Evolutionary conservation across 176 grass and related monocot species (phyloP), one percentile per base, ranked within the genome.

Genomic region (Triticum timopheevii): DNA sequence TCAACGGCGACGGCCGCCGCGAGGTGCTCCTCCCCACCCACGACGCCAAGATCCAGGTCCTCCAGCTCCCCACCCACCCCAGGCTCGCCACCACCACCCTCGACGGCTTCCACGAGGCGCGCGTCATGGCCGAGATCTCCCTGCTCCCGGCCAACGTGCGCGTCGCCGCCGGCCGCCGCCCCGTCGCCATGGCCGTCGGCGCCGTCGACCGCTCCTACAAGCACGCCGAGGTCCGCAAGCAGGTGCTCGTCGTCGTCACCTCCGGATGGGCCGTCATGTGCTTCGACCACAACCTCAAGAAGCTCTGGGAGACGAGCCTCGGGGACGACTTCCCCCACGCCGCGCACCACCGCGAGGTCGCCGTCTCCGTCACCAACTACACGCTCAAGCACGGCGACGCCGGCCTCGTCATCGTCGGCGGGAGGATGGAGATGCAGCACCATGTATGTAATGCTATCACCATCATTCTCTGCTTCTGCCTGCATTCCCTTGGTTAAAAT

Each of bases 251-350:
- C 85, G 92, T 98, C 36, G 96, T 98, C 79, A 98, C 96, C 25
- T 98, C 93, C 5, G 93, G 96, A 1, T 98, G 96, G 96, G 89
- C 86, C 49, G 90, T 98, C 75, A 98, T 98, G 93, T 98, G 93
- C 85, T 98, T 98, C 79, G 93, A 98, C 79, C 96, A 98, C 91
- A 98, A 98, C 84, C 93, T 98, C 54, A 98, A 96, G 6, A 98
- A 96, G 76, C 88, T 98, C 6, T 98, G 96, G 96, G 96, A 98
- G 82, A 85, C 80, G 22, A 98, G 95, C 85, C 91, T 98, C 33
- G 93, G 95, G 88, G 92, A 92, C 59, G 86, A 94, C 42, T 98
- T 98, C 82, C 93, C 93, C 27, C 96, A 98, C 45, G 90, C 66
- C 6, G 86, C 93, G 13, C 93, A 95, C 79, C 96, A 98, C 59